Evolutionary conservation across 2,329 filamentous ascomycete genomes (phyloP).

Genomic region (Ceratocystis eucalypticola): DNA sequence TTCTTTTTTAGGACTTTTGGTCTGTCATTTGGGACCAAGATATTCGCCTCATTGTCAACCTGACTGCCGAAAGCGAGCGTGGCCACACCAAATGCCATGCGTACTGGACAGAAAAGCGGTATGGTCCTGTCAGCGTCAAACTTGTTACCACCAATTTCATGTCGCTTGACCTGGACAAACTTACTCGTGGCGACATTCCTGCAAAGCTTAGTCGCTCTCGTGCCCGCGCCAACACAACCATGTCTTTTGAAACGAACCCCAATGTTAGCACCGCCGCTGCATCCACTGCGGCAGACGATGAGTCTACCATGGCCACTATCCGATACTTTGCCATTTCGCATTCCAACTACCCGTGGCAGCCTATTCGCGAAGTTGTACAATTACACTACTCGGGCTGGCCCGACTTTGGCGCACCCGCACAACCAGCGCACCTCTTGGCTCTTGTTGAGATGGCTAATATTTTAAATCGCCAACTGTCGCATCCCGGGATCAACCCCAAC

Average conservation of each 20-base stretch:
- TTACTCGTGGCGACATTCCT: neutral
- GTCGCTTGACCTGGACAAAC: constrained; percentile 51
- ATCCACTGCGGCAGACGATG: constrained; percentile 35
- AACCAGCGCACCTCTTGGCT: constrained; percentile 72
- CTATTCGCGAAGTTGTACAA: constrained; percentile 85
- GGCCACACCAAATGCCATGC: constrained; percentile 90
- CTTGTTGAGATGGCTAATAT: constrained; percentile 78
- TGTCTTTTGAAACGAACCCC: constrained; percentile 19
- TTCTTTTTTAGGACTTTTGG: constrained; percentile 69
- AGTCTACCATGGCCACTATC: constrained; percentile 57
- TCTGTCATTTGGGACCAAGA: constrained; percentile 95
- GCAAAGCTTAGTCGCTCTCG: constrained; percentile 26
- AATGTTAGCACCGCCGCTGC: neutral
- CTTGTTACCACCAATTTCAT: constrained; percentile 70
- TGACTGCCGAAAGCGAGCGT: constrained; percentile 87
- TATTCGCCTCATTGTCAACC: constrained; percentile 85
- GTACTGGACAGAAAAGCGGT: constrained; percentile 74
- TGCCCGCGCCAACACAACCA: constrained; percentile 27
- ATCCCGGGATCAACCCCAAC: constrained; percentile 29
- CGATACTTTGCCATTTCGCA: constrained; percentile 80
- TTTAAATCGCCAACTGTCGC: constrained; percentile 48
- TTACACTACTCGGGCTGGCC: constrained; percentile 95
- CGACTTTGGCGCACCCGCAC: constrained; percentile 85
- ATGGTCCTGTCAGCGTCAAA: constrained; percentile 63
- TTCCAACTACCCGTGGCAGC: constrained; percentile 61